Percentiles rank a stretch among this genome's conserved stretches.
Conservation (phyloP, 768 basidiomycete species). For the Termitomyces sp. region DNA sequence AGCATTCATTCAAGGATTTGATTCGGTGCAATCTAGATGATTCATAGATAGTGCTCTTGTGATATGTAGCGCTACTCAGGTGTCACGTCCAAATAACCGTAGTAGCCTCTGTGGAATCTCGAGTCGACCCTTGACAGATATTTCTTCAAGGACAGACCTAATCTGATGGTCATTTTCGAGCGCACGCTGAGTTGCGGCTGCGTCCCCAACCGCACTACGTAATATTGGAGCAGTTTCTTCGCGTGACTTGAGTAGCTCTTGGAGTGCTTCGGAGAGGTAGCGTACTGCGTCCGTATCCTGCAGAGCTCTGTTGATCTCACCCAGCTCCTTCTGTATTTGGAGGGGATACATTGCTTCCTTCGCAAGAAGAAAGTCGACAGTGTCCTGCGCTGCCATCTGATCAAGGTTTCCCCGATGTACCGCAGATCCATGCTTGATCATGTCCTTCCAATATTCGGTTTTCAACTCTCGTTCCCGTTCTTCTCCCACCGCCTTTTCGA, state of each 20-base stretch:
- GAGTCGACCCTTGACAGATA: not conserved
- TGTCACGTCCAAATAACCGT: not conserved
- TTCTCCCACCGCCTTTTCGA: not conserved
- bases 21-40: not conserved
- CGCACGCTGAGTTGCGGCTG: not conserved
- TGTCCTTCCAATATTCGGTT: slow-evolving; percentile 7
- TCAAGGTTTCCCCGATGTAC: slow-evolving; percentile 3
- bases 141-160: slow-evolving; percentile 1
- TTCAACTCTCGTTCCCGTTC: slow-evolving; percentile 8
- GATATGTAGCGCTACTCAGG: not conserved
- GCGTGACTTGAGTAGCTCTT: slow-evolving; percentile 2
- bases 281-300: slow-evolving; percentile 6
- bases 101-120: slow-evolving; percentile 5
- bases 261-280: slow-evolving; percentile 2
- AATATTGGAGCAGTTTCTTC: slow-evolving; percentile 5
- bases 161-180: slow-evolving; percentile 7
- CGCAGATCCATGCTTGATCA: slow-evolving; percentile 8
- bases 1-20: too few relatives aligned
- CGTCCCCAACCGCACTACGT: not conserved
- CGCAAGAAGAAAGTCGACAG: slow-evolving; percentile 13
- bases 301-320: slow-evolving; percentile 5
- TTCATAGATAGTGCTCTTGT: too few relatives aligned
- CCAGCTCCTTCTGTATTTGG: slow-evolving; percentile 9
- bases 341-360: slow-evolving; percentile 9
- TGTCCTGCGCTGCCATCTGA: slow-evolving; percentile 10